Evolutionary conservation across 768 basidiomycete genomes (phyloP), one percentile per base, ranked within the genome.

Genomic region (Mrakia blollopis): DNA sequence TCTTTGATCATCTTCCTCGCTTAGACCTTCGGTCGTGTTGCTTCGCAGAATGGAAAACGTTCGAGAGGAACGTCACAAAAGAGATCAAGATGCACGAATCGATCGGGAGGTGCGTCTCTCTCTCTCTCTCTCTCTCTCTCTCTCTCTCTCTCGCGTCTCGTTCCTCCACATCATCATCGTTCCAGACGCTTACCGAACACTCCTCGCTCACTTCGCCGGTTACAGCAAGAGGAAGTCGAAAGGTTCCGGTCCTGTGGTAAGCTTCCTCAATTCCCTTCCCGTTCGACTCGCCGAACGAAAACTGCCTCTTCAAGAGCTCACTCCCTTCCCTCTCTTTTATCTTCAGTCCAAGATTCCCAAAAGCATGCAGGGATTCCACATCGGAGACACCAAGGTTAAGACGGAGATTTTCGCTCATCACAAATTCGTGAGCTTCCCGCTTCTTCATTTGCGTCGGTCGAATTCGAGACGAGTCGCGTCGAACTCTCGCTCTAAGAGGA

Each of bases 391-490:
- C 30, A 79, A 87, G 54, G 86, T 89, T 9, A 86, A 90, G 79
- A 88, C 88, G 8, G 84, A 89, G 37, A 82, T 97, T 25, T 93
- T 98, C 80, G 85, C 88, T 21, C 91, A 87, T 35, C 86, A 90
- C 84, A 91, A 87, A 73, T 96, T 98, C 81, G 95, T 95, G 72
- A 81, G 91, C 85, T 14, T 13, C 1, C n/a, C 30, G 3, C 9
- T 73, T 35, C 0, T 1, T 74, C 37, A 5, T 52, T 5, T 21
- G 52, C 25, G 10, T 61, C 8, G n/a, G n/a, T n/a, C n/a, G n/a
- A n/a, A n/a, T n/a, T n/a, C n/a, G n/a, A n/a, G n/a, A n/a, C n/a
- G n/a, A n/a, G n/a, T n/a, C n/a, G n/a, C n/a, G n/a, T n/a, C 54
- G 2, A 0, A 54, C 44, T 47, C 44, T 9, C 9, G 2, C 44